Evolutionary conservation across 2,329 filamentous ascomycete genomes (phyloP), one percentile per base, ranked within the genome.

Genomic region (Fusarium sp.): DNA sequence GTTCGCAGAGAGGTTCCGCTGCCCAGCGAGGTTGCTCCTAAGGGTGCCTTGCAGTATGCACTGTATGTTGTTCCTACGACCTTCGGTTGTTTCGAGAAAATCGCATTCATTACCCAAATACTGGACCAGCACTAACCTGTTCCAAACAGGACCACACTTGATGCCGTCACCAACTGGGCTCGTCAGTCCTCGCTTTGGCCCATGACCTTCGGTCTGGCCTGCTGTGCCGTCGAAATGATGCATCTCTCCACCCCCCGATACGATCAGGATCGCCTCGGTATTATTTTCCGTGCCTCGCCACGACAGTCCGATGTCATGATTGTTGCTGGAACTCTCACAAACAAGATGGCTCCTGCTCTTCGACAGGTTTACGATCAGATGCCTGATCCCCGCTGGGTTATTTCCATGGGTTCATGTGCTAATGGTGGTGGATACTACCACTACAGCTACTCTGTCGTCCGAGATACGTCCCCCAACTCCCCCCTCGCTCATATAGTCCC

Each of bases 341-440:
- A 97, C 88, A 97, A 97, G 87, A 97, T 97, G 95, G 94, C 94
- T 2, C 94, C 95, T 5, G 95, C 95, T 38, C 86, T 97, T 79
- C 89, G 95, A 82, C 93, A 96, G 84, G 92, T 97, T 70, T 97
- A 97, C 85, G 95, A 97, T 83, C 95, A 97, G 86, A 97, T 97
- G 94, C 94, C 94, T 35, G 94, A 97, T 36, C 94, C 94, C 24
- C 89, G 92, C 79, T 97, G 94, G 94, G 94, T 95, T 77, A 82
- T 90, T 78, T 93, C 91, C 77, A 95, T 95, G 93, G 93, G 93
- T 18, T 93, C 91, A 78, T 95, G 93, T 82, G 93, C 93, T 68
- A 95, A 95, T 82, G 93, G 93, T 57, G 93, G 93, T 70, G 93
- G 93, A 60, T 95, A 95, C 85, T 95, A 95, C 82, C 93, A 95